Conservation (phyloP, 148 eudicot genomes). For the Gaultheria prostrata region DNA sequence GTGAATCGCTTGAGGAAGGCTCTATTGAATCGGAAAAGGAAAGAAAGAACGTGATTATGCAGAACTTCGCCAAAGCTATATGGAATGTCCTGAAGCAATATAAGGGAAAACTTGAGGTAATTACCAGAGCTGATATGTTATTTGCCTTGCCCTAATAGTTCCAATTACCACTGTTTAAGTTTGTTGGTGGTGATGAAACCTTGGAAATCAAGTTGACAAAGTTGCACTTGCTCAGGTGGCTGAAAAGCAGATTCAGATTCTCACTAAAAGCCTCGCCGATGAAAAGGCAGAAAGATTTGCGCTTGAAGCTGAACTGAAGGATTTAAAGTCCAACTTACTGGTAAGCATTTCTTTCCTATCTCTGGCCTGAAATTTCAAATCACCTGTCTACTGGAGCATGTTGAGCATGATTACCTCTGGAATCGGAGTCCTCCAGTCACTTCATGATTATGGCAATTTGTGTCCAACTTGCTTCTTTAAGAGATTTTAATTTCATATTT, state of each 20-base stretch:
- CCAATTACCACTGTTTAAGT: not conserved
- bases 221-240: constrained; percentile 39
- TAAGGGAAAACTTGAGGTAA: constrained; percentile 69
- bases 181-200: constrained; percentile 13
- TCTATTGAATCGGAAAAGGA: constrained; percentile 23
- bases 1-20: constrained; percentile 13
- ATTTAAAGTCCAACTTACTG: constrained; percentile 36
- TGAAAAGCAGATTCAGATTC: constrained; percentile 49
- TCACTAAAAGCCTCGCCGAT: constrained; percentile 31
- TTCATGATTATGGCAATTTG: not conserved
- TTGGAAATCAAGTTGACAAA: not conserved
- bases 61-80: constrained; percentile 66
- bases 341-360: not conserved
- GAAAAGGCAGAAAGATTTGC: constrained; percentile 33
- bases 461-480: constrained; percentile 3
- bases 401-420: not conserved
- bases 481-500: not conserved
- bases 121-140: constrained; percentile 3
- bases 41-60: constrained; percentile 46
- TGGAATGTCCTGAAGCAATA: constrained; percentile 73
- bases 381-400: not conserved
- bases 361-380: not conserved
- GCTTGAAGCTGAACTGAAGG: constrained; percentile 46
- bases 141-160: not conserved
- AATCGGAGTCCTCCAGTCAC: not conserved